A percentile compares a stretch with the other conserved stretches of the same genome.
Conservation (phyloP, 2,329 filamentous ascomycete species). For the Cladosporium velox region DNA sequence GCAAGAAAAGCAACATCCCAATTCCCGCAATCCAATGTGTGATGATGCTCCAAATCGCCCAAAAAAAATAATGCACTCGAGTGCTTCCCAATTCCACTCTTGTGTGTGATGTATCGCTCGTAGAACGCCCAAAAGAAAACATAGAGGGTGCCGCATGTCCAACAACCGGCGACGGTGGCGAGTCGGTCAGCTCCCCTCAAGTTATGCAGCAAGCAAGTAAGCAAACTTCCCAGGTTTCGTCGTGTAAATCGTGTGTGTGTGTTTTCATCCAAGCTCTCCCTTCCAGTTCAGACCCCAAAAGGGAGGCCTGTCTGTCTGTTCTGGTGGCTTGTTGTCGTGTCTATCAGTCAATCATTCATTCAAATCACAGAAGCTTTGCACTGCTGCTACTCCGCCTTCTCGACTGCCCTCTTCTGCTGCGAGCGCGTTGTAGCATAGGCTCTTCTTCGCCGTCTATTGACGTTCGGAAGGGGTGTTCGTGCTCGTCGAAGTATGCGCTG, state of each 20-base stretch:
- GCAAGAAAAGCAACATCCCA: background rate
- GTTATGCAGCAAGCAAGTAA: slow-evolving; percentile 3
- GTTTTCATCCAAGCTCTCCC: background rate
- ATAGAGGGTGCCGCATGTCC: slow-evolving; percentile 4
- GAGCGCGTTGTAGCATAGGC: slow-evolving; percentile 10
- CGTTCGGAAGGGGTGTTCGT: background rate
- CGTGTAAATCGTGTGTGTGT: background rate
- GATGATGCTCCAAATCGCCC: background rate
- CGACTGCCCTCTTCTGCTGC: background rate
- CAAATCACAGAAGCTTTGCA: background rate
- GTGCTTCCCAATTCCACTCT: background rate
- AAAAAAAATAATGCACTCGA: slow-evolving; percentile 6
- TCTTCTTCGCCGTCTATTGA: slow-evolving; percentile 15
- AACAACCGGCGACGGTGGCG: too few relatives aligned
- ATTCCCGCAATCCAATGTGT: background rate
- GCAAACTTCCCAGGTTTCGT: background rate
- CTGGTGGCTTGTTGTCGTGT: background rate
- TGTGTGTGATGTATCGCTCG: slow-evolving; percentile 2
- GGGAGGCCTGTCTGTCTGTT: background rate
- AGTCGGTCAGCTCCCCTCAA: too few relatives aligned
- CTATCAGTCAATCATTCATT: background rate
- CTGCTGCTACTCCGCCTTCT: slow-evolving; percentile 7
- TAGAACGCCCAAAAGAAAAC: background rate
- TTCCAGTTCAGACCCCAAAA: too few relatives aligned
- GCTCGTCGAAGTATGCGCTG: slow-evolving; percentile 12